Base-by-base conservation (phyloP, 2,329 filamentous ascomycete species). In the Lecanicillium sp. region DNA sequence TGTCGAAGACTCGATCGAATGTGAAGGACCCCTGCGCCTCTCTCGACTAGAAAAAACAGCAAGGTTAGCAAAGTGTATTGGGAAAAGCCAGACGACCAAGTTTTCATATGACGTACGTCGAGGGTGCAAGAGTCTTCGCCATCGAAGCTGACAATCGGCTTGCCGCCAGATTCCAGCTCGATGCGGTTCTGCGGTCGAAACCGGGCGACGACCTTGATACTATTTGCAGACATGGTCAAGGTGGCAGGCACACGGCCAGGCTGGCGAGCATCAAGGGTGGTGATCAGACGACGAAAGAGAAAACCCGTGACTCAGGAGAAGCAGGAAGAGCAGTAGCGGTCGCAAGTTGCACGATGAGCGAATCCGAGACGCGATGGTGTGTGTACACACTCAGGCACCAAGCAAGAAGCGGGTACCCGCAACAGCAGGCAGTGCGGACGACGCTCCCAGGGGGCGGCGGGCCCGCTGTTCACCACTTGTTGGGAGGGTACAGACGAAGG, bases 111-210 rank as follows among this genome's bases (percentile, higher is more conserved):
- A 71, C 79, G 61, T 77, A 94, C 88, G 55, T 85, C 83, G 60
- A 97, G 70, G 41, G 69, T 74, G 68, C 89, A 95, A 58, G 89
- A 94, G 60, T 97, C 90, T 41, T 89, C 83, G 51, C 82, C 81
- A 59, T 86, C 80, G 62, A 98, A 97, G 36, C 74, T 69, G 47
- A 98, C 92, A 51, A 98, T 90, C 46, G 89, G 85, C 65, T 92
- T 82, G 62, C 90, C 90, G 62, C 88, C 88, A 57, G 84, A 89
- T 45, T 82, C 81, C 59, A 94, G 74, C 71, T 98, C 92, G 63
- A 92, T 67, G 69, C 87, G 87, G 73, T 98, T 98, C 68, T 96
- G 90, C 54, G 92, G 92, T 59, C 92, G 81, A 69, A 98, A 98
- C 57, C 92, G 87, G 71, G 90, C 90, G 62, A 98, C 89, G 62